phyloP scores from a whole-genome alignment of 2,329 filamentous ascomycete genomes.

The Achaetomium macrosporum region DNA sequence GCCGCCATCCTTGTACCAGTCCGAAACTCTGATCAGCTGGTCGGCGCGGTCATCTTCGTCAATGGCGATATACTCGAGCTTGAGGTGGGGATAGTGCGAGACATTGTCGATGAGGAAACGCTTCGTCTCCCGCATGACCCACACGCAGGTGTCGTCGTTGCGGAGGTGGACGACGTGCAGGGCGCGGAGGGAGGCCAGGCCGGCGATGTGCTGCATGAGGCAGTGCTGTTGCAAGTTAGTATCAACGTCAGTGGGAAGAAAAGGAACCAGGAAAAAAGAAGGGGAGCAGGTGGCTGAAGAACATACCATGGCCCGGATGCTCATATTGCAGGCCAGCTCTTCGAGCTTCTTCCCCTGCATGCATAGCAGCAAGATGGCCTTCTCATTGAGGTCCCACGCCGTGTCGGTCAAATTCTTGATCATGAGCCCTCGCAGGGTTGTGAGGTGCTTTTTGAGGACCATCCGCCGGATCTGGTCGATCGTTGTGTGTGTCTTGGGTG shows the following conservation, averaged over 20 bases:
- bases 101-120: conserved; percentile 55
- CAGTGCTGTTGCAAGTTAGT: conserved; percentile 40
- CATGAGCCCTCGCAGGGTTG: conserved; percentile 49
- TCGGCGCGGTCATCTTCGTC: conserved; percentile 45
- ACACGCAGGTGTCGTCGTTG: conserved; percentile 51
- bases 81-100: conserved; percentile 48
- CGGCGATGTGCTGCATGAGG: conserved; percentile 49
- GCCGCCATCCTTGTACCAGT: conserved; percentile 27
- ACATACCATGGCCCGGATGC: conserved; percentile 49
- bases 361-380: conserved; percentile 50
- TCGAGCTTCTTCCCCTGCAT: conserved; percentile 43
- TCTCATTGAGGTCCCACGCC: conserved; percentile 53
- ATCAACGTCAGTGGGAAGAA: no score
- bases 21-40: conserved; percentile 39
- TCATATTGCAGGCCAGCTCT: conserved; percentile 52
- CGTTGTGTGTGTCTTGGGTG: conserved; percentile 42
- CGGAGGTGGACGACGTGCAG: conserved; percentile 51
- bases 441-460: conserved; percentile 53
- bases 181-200: conserved; percentile 49
- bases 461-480: conserved; percentile 54
- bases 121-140: conserved; percentile 51
- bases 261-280: no score
- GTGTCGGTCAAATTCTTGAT: conserved; percentile 51
- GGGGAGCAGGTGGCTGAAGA: not conserved
- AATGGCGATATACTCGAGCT: conserved; percentile 54